Percentiles rank a stretch among this genome's conserved stretches.
Conservation (phyloP, 1,284 basidiomycete species). For the Clitocybe nebularis region DNA sequence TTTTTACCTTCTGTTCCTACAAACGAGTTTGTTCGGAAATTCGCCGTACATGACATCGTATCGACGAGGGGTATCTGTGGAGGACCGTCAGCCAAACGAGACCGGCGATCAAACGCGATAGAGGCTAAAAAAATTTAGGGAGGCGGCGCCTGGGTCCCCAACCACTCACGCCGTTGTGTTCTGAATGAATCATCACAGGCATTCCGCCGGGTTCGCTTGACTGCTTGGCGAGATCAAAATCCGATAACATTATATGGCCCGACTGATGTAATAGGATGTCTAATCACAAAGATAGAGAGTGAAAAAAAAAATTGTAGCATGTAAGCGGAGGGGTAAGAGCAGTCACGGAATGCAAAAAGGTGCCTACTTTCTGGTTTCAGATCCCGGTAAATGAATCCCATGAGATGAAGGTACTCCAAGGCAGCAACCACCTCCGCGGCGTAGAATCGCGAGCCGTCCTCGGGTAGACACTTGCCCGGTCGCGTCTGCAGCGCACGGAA, state of each 20-base stretch:
- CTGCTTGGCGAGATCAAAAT: constrained; percentile 98
- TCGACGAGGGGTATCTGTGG: constrained; percentile 88
- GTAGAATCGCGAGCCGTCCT: constrained; percentile 96
- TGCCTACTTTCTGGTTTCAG: constrained; percentile 97
- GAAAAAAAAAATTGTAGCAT: constrained; percentile 10
- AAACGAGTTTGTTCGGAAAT: constrained; percentile 98
- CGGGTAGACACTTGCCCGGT: constrained; percentile 92
- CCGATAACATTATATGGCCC: constrained; percentile 98
- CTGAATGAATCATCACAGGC: constrained; percentile 89
- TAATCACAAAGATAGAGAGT: too few relatives aligned
- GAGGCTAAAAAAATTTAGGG: constrained; percentile 2
- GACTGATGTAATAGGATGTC: constrained; percentile 98
- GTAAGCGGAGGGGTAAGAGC: constrained; percentile 8
- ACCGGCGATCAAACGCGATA: constrained; percentile 15
- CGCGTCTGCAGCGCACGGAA: constrained; percentile 94
- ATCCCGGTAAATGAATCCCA: constrained; percentile 99
- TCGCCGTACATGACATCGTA: constrained; percentile 95
- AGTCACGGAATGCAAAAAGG: constrained; percentile 10
- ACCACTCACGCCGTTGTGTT: constrained; percentile 76
- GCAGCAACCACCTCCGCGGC: constrained; percentile 98
- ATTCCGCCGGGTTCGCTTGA: constrained; percentile 83
- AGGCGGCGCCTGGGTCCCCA: constrained; percentile 7
- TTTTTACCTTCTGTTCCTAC: constrained; percentile 92
- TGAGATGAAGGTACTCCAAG: constrained; percentile 96
- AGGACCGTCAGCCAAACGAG: constrained; percentile 6